Evolutionary conservation across 306 rosid species (phyloP).

Genomic region (Dryas alaskensis): DNA sequence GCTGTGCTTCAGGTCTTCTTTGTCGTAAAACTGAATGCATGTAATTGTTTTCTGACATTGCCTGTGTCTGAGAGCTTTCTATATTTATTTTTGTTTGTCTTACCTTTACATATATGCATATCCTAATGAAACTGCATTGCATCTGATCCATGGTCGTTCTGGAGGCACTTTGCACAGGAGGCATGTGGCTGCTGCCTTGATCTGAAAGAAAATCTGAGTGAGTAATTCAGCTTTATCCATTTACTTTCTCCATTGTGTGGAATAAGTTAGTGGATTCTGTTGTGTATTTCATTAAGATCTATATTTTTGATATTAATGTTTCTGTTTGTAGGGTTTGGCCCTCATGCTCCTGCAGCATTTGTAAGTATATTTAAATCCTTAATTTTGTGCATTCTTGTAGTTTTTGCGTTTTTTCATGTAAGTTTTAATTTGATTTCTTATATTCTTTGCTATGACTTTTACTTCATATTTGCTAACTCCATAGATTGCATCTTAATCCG

Average conservation of each 20-base stretch:
- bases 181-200: slow-evolving; percentile 45
- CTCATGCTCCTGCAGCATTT: slow-evolving; percentile 22
- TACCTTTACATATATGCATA: slow-evolving; percentile 28
- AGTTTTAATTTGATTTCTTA: not conserved
- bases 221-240: slow-evolving; percentile 35
- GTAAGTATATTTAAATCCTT: slow-evolving; percentile 37
- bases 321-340: slow-evolving; percentile 33
- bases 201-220: slow-evolving; percentile 42
- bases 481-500: not conserved
- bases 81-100: slow-evolving; percentile 14
- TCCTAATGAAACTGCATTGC: slow-evolving; percentile 71
- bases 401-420: not conserved
- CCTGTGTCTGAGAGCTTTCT: not conserved
- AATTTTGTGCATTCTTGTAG: not conserved
- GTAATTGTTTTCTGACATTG: not conserved
- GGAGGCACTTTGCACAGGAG: slow-evolving; percentile 69
- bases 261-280: not conserved
- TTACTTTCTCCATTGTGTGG: not conserved
- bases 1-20: not conserved
- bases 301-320: slow-evolving; percentile 1
- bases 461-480: not conserved
- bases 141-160: slow-evolving; percentile 72
- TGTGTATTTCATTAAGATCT: not conserved
- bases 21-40: not conserved
- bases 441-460: not conserved